Percentiles rank a stretch among this genome's conserved stretches.
Evolutionary conservation across 1,139 yeast genomes (phyloP).

Genomic region (Insectozyma bohioensis): DNA sequence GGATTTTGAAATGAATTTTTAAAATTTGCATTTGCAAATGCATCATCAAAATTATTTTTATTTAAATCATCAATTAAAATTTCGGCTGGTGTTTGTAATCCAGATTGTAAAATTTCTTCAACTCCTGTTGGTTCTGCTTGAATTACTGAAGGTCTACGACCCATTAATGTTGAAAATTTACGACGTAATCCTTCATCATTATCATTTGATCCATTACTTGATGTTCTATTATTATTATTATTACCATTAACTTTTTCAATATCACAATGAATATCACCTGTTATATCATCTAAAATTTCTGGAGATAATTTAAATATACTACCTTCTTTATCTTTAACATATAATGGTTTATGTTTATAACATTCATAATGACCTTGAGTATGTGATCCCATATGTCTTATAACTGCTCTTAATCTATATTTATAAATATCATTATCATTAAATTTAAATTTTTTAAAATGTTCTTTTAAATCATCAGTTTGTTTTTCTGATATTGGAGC

Average conservation of each 20-base stretch:
- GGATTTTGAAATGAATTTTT: constrained; percentile 14
- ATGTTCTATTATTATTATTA: constrained; percentile 6
- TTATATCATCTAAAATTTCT: constrained; percentile 34
- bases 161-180: constrained; percentile 41
- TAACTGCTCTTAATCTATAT: constrained; percentile 67
- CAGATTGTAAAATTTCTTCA: constrained; percentile 42
- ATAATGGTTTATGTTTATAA: constrained; percentile 66
- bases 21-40: constrained; percentile 14
- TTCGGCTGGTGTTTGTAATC: constrained; percentile 46
- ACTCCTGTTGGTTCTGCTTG: constrained; percentile 39
- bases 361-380: constrained; percentile 89
- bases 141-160: constrained; percentile 42
- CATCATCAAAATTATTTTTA: constrained; percentile 23
- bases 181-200: constrained; percentile 31
- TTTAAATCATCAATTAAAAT: constrained; percentile 36
- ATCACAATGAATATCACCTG: constrained; percentile 16
- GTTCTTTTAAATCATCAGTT: constrained; percentile 36
- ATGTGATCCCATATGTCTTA: constrained; percentile 88
- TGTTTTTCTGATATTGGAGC: constrained; percentile 44
- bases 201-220: constrained; percentile 5
- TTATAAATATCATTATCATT: constrained; percentile 46
- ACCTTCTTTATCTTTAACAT: constrained; percentile 51
- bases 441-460: constrained; percentile 42
- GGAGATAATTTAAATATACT: constrained; percentile 50
- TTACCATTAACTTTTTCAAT: constrained; percentile 8